A percentile compares a stretch with the other conserved stretches of the same genome.
Conservation (phyloP, 441 rosid species). For the Adansonia madagascariensis region DNA sequence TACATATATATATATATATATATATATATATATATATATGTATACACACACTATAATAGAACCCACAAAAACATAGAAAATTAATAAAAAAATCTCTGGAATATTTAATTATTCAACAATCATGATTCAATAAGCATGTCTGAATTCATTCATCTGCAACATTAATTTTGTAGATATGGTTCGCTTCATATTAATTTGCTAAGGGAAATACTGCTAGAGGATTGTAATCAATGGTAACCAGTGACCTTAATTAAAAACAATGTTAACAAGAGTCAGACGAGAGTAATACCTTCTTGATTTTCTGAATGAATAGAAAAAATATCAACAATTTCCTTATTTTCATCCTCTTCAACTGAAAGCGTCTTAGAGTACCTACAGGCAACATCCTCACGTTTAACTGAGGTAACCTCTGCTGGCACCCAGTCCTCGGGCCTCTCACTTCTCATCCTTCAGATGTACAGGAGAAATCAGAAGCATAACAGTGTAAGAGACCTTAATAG, state of each 20-base stretch:
- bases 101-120: conserved; percentile 9
- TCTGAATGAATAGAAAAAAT: conserved; percentile 78
- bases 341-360: conserved; percentile 45
- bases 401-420: conserved; percentile 76
- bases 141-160: background rate
- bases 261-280: conserved; percentile 7
- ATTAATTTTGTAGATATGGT: conserved; percentile 1
- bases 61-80: background rate
- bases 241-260: conserved; percentile 13
- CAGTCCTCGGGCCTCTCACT: conserved; percentile 87
- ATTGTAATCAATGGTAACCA: conserved; percentile 1
- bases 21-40: too few relatives aligned
- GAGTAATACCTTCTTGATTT: conserved; percentile 48
- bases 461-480: conserved; percentile 27
- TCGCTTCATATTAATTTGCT: conserved; percentile 16
- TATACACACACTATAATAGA: background rate
- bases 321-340: conserved; percentile 62
- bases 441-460: conserved; percentile 53
- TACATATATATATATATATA: background rate
- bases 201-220: background rate
- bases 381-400: conserved; percentile 38
- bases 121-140: background rate
- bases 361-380: conserved; percentile 45
- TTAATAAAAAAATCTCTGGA: background rate
- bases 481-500: conserved; percentile 12